Evolutionary conservation across 495 filamentous ascomycete species (phyloP).

Genomic region (Aspergillus bridgeri): DNA sequence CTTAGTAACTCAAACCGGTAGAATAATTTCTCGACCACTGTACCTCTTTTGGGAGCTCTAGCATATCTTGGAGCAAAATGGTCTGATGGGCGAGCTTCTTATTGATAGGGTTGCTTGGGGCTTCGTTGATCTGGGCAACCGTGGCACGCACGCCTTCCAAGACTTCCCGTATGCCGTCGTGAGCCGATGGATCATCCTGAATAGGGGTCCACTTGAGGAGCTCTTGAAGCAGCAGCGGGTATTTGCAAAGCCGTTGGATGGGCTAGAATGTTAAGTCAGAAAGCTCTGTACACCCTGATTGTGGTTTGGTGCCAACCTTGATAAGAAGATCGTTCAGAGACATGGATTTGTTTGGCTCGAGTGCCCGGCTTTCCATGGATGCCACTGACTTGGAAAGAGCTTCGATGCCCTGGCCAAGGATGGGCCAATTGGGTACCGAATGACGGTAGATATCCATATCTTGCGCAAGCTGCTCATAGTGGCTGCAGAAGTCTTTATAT

Average conservation of each 20-base stretch:
- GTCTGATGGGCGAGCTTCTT: conserved; percentile 49
- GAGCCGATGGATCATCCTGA: conserved; percentile 75
- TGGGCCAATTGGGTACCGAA: conserved; percentile 70
- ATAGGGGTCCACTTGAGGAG: conserved; percentile 77
- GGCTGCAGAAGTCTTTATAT: conserved; percentile 85
- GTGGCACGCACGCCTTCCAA: conserved; percentile 68
- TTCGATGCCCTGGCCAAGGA: conserved; percentile 85
- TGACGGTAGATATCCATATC: conserved; percentile 68
- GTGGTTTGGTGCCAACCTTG: conserved; percentile 55
- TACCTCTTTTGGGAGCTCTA: conserved; percentile 71
- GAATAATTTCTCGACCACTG: neutral
- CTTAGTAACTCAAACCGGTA: conserved; percentile 2
- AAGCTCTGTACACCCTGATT: neutral
- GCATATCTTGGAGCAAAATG: conserved; percentile 49
- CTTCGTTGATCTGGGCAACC: conserved; percentile 72
- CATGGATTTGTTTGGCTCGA: conserved; percentile 67
- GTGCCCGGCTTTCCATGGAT: conserved; percentile 61
- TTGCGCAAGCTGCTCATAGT: conserved; percentile 78
- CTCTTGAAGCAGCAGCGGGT: conserved; percentile 82
- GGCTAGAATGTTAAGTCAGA: conserved; percentile 52
- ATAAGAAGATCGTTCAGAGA: conserved; percentile 84
- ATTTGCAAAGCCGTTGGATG: conserved; percentile 90
- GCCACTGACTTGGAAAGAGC: conserved; percentile 72
- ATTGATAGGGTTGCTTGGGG: conserved; percentile 48
- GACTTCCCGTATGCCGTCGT: conserved; percentile 73